Evolutionary conservation across 1,284 basidiomycete species (phyloP).

Genomic region (Boletellus deceptivus): DNA sequence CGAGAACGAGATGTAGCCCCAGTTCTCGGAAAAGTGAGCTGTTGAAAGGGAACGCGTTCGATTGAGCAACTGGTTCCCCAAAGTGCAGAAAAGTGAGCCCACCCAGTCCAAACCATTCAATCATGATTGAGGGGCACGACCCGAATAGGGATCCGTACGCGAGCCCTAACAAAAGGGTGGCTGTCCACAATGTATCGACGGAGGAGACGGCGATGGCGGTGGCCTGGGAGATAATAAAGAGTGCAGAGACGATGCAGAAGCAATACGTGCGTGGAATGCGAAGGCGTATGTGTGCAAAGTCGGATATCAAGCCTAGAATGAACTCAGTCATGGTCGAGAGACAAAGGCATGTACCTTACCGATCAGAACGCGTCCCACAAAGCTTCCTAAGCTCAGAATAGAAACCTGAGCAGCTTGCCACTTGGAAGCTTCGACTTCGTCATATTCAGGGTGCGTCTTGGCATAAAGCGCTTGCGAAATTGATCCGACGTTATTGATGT

Average conservation of each 20-base stretch:
- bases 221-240: constrained; percentile 73
- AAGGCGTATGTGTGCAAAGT: constrained; percentile 61
- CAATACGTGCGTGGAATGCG: constrained; percentile 69
- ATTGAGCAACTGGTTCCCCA: not conserved
- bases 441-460: constrained; percentile 60
- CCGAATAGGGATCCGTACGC: constrained; percentile 82
- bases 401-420: constrained; percentile 89
- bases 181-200: constrained; percentile 69
- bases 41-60: not conserved
- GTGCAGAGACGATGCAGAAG: constrained; percentile 60
- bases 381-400: constrained; percentile 82
- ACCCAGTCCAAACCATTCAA: constrained; percentile 88
- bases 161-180: constrained; percentile 69
- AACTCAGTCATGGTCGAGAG: not conserved
- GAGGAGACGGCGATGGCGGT: constrained; percentile 56
- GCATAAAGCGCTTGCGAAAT: constrained; percentile 85
- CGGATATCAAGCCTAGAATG: constrained; percentile 64
- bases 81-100: constrained; percentile 24
- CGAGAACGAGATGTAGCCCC: constrained; percentile 76
- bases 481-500: constrained; percentile 95
- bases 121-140: constrained; percentile 68
- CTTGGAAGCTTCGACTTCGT: constrained; percentile 62
- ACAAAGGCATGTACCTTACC: constrained; percentile 41
- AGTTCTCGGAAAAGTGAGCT: constrained; percentile 82
- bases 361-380: constrained; percentile 74